phyloP scores from a whole-genome alignment of 495 filamentous ascomycete genomes.

The Penicillium canariense region DNA sequence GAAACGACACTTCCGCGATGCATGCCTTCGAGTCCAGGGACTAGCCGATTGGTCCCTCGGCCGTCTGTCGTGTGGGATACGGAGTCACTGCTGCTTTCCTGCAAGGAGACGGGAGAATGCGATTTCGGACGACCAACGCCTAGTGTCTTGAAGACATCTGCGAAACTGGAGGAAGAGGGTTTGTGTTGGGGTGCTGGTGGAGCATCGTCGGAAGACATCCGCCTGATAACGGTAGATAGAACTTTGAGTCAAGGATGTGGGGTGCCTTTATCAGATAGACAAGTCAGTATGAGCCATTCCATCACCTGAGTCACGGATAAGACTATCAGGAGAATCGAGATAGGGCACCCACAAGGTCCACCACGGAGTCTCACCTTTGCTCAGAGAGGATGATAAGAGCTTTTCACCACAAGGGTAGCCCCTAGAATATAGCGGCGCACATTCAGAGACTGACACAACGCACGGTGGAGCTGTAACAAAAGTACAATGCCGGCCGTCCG shows the following conservation, averaged over 20 bases:
- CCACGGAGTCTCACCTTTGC: slow-evolving; percentile 12
- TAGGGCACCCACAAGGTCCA: neutral
- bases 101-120: slow-evolving; percentile 36
- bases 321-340: neutral
- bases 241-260: neutral
- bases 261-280: neutral
- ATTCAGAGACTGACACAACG: slow-evolving; percentile 16
- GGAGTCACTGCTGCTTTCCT: slow-evolving; percentile 36
- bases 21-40: slow-evolving; percentile 42
- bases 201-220: slow-evolving; percentile 51
- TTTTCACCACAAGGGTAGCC: slow-evolving; percentile 17
- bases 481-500: slow-evolving; percentile 12
- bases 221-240: slow-evolving; percentile 24
- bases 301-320: slow-evolving; percentile 10
- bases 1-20: slow-evolving; percentile 46
- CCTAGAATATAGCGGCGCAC: slow-evolving; percentile 7
- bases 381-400: neutral
- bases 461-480: slow-evolving; percentile 11
- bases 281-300: slow-evolving; percentile 17
- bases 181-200: slow-evolving; percentile 35
- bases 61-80: slow-evolving; percentile 30
- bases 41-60: slow-evolving; percentile 29
- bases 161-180: slow-evolving; percentile 41
- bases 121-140: slow-evolving; percentile 41
- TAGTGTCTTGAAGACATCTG: slow-evolving; percentile 49